phyloP scores from a whole-genome alignment of 208 protist genomes.

The Novymonas esmeraldas region DNA sequence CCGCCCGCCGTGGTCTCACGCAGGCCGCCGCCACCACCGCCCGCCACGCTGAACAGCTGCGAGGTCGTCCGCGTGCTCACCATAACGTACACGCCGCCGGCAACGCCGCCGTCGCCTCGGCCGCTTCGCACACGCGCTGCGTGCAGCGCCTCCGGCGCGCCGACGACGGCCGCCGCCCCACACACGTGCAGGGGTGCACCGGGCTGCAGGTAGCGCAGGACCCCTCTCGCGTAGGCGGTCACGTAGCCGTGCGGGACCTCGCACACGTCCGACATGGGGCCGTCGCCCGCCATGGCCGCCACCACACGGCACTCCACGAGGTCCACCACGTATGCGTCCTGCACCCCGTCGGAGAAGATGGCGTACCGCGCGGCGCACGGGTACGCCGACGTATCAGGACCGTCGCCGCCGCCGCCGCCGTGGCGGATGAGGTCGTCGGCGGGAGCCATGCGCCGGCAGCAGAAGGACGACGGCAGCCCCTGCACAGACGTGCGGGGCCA shows the following conservation, averaged over 20 bases:
- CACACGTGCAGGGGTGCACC: conserved; percentile 29
- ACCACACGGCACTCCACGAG: conserved; percentile 49
- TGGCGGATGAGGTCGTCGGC: conserved; percentile 24
- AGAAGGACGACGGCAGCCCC: conserved; percentile 22
- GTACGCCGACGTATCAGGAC: conserved; percentile 7
- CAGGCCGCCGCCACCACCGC: not conserved
- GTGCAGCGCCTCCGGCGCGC: conserved; percentile 2
- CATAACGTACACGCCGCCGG: conserved; percentile 29
- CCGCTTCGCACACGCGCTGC: not conserved
- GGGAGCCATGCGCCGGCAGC: conserved; percentile 22
- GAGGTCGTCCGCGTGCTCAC: conserved; percentile 21
- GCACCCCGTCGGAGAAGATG: conserved; percentile 55
- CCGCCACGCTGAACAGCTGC: conserved; percentile 23
- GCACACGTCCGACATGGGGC: conserved; percentile 69
- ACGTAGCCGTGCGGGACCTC: conserved; percentile 45
- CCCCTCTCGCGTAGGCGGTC: conserved; percentile 33
- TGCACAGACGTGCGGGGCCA: conserved; percentile 18
- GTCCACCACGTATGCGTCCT: conserved; percentile 69
- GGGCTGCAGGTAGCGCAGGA: conserved; percentile 34
- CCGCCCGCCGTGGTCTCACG: conserved; percentile 4
- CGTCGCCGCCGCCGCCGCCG: not conserved
- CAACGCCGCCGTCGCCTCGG: not conserved
- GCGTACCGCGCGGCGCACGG: conserved; percentile 52
- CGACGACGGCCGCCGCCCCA: conserved; percentile 10
- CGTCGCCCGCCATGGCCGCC: conserved; percentile 38